These are phyloP conservation scores for Naganishia vaughanmartiniae DNA, from an alignment of 768 basidiomycete species.

Conservation along the genomic window DNA sequence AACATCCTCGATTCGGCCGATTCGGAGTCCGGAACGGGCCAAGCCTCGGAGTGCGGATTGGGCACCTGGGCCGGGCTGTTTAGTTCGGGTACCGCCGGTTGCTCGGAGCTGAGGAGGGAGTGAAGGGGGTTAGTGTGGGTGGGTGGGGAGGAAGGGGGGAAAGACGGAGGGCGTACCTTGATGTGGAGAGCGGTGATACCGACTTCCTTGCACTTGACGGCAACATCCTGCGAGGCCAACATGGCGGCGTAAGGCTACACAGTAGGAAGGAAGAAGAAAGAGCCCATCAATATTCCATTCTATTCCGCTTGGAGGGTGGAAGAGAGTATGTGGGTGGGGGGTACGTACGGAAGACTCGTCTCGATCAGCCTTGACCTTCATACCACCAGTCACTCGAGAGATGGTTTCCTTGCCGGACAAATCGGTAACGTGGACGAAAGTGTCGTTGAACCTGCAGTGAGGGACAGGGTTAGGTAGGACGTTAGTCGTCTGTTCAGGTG, in stretches of 20 bases:
- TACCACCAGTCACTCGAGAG: conserved; percentile 96
- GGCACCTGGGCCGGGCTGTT: conserved; percentile 97
- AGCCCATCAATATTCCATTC: too few species aligned
- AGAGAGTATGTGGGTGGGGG: neutral
- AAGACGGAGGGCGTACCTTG: conserved; percentile 56
- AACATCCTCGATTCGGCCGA: conserved; percentile 96
- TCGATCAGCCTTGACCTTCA: conserved; percentile 99
- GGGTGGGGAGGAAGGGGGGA: neutral
- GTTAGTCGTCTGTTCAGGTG: neutral
- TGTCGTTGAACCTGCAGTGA: conserved; percentile 78
- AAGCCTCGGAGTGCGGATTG: conserved; percentile 97
- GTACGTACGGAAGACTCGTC: conserved; percentile 90
- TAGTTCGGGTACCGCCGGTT: conserved; percentile 95
- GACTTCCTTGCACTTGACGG: conserved; percentile 92
- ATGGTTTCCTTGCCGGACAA: conserved; percentile 98
- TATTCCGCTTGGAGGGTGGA: neutral
- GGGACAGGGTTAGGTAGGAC: too few species aligned
- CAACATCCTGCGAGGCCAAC: conserved; percentile 97
- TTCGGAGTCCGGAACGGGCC: conserved; percentile 95
- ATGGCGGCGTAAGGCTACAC: conserved; percentile 67
- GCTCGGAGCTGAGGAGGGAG: conserved; percentile 64
- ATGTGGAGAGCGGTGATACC: conserved; percentile 98
- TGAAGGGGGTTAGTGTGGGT: neutral
- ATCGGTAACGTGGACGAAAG: conserved; percentile 99
- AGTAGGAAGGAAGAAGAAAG: neutral